Evolutionary conservation across 2,329 filamentous ascomycete genomes (phyloP).

Genomic region (Clonostachys rhizophaga): DNA sequence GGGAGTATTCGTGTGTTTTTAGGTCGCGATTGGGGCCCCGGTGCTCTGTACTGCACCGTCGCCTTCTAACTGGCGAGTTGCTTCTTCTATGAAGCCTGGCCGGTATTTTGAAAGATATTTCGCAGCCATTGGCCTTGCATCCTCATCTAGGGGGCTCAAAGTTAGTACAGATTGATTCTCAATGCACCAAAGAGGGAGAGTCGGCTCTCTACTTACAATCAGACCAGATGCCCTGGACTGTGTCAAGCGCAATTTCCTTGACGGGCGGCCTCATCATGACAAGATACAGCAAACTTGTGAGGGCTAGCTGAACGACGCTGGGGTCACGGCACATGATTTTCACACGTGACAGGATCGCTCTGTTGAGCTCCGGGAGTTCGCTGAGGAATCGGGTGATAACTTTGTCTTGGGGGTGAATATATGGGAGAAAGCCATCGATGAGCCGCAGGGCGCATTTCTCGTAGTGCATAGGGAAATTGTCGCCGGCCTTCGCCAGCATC

Average conservation of each 20-base stretch:
- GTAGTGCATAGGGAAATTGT: constrained; percentile 61
- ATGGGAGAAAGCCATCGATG: constrained; percentile 85
- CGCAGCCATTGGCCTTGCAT: constrained; percentile 55
- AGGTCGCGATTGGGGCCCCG: constrained; percentile 19
- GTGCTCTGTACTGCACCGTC: neutral
- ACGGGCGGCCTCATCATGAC: constrained; percentile 65
- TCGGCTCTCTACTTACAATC: constrained; percentile 47
- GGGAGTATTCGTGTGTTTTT: neutral
- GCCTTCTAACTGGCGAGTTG: constrained; percentile 5
- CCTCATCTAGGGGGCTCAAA: constrained; percentile 41
- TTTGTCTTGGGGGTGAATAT: constrained; percentile 88
- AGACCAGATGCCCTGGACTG: constrained; percentile 62
- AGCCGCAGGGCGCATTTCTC: constrained; percentile 74
- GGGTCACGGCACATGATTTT: constrained; percentile 63
- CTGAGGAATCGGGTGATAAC: constrained; percentile 86
- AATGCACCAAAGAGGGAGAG: neutral
- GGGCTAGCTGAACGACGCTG: constrained; percentile 55
- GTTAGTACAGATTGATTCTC: neutral
- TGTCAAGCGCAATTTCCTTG: constrained; percentile 57
- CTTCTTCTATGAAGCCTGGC: constrained; percentile 40
- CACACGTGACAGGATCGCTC: constrained; percentile 68
- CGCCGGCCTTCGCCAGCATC: constrained; percentile 33
- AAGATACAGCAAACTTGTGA: constrained; percentile 62
- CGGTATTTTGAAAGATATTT: constrained; percentile 61
- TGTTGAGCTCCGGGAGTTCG: constrained; percentile 79